These are phyloP conservation scores for Coemansia asiatica DNA, from an alignment of 192 early-diverging fungal species.

Conservation along the genomic window DNA sequence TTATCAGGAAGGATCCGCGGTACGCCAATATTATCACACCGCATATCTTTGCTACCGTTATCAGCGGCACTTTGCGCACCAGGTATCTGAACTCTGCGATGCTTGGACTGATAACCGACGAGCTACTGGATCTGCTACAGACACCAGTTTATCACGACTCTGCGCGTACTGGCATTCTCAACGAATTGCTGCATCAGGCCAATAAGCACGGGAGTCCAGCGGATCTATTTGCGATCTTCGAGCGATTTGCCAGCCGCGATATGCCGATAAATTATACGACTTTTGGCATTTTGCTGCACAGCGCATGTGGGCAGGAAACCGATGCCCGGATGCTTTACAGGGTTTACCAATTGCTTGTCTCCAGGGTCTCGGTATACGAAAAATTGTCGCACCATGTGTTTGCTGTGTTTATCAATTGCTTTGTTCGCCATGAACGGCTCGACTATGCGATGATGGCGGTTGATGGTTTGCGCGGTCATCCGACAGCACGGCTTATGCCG, in stretches of 20 bases:
- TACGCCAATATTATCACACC: conserved; percentile 16
- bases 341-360: conserved; percentile 21
- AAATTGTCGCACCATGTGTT: conserved; percentile 32
- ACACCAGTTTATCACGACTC: conserved; percentile 3
- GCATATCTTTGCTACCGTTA: conserved; percentile 23
- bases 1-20: neutral
- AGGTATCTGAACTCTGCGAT: conserved; percentile 2
- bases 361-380: neutral
- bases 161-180: conserved; percentile 31
- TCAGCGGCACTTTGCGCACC: conserved; percentile 21
- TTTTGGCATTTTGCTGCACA: conserved; percentile 34
- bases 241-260: conserved; percentile 14
- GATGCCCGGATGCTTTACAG: conserved; percentile 16
- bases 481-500: conserved; percentile 5
- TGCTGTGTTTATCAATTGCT: conserved; percentile 36
- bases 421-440: conserved; percentile 21
- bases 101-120: conserved; percentile 18
- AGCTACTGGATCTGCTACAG: conserved; percentile 21
- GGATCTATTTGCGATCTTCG: conserved; percentile 19
- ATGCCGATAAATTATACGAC: conserved; percentile 31
- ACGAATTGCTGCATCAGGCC: conserved; percentile 31
- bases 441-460: conserved; percentile 28
- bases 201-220: conserved; percentile 10
- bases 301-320: conserved; percentile 8
- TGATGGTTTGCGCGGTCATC: conserved; percentile 25